phyloP scores from a whole-genome alignment of 495 filamentous ascomycete genomes.

The Penicillium ochrochloron region DNA sequence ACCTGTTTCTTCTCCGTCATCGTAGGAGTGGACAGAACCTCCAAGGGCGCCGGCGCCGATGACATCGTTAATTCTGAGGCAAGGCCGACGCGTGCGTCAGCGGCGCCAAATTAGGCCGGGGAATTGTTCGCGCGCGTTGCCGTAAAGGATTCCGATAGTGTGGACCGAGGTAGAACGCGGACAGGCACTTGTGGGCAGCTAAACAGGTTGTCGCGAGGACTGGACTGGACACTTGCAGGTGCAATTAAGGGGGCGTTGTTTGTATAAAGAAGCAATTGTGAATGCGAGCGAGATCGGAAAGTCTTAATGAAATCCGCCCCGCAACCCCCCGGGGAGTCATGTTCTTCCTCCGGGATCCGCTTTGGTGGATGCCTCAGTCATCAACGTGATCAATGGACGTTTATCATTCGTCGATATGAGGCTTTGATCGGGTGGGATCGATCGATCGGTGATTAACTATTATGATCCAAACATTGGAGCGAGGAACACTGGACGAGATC shows the following conservation, averaged over 20 bases:
- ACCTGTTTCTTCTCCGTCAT: conserved; percentile 25
- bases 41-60: conserved; percentile 32
- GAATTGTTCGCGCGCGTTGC: conserved; percentile 2
- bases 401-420: background rate
- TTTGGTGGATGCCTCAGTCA: conserved; percentile 25
- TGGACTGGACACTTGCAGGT: background rate
- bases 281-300: conserved; percentile 15
- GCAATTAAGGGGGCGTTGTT: background rate
- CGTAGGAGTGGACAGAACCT: conserved; percentile 18
- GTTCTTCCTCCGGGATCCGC: conserved; percentile 32
- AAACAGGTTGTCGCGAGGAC: background rate
- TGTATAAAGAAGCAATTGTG: conserved; percentile 18
- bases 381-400: background rate
- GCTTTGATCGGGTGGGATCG: conserved; percentile 3
- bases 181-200: background rate
- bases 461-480: background rate
- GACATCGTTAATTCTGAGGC: conserved; percentile 25
- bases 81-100: conserved; percentile 14
- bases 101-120: conserved; percentile 16
- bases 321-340: conserved; percentile 44
- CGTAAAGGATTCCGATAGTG: background rate
- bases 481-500: background rate
- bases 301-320: conserved; percentile 28
- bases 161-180: background rate
- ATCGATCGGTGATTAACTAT: background rate